Evolutionary conservation across 1,284 basidiomycete species (phyloP), one percentile per base, ranked within the genome.

Genomic region (Malassezia pachydermatis): DNA sequence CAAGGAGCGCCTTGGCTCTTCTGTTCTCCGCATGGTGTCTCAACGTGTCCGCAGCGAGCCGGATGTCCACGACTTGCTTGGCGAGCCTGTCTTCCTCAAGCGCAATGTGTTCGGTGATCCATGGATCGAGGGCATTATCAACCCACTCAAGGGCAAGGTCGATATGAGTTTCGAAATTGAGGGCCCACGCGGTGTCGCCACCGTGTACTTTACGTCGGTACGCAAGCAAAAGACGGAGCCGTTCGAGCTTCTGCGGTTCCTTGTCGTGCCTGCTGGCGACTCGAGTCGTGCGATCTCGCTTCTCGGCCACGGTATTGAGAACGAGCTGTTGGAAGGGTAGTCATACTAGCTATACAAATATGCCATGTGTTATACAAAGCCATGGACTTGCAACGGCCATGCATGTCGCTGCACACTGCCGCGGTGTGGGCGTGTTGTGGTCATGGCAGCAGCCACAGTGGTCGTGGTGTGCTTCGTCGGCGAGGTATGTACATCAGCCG

Each of bases 131-230:
- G 65, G 65, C 7, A 39, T 53, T 4, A 49, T 60, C 25, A 67
- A 65, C 32, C 64, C 62, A 45, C 57, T 67, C 51, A 59, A 65
- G 41, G 65, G 65, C 14, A 41, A 60, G 5, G 59, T 67, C 0
- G 65, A 67, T 36, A 43, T 67, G 22, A 49, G 45, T 22, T 67
- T 67, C 45, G 45, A 54, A 27, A 48, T 67, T 24, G 36, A 54
- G 23, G 57, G 57, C 4, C 51, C 54, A 5, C 27, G 23, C 5
- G 51, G 55, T 22, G 30, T 39, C 1, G 65, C 48, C 0, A 63
- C 59, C 1, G 63, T 60, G 2, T 67, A 67, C 42, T 67, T 67
- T 25, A 65, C 65, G 3, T 59, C 56, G 2, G 55, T 67, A 3
- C 41, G 65, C 2, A 54, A 48, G 10, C 25, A 54, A 13, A 58